Percentiles rank a stretch among this genome's conserved stretches.
phyloP scores from a whole-genome alignment of 2,329 filamentous ascomycete species.

The Trichoderma sp. region DNA sequence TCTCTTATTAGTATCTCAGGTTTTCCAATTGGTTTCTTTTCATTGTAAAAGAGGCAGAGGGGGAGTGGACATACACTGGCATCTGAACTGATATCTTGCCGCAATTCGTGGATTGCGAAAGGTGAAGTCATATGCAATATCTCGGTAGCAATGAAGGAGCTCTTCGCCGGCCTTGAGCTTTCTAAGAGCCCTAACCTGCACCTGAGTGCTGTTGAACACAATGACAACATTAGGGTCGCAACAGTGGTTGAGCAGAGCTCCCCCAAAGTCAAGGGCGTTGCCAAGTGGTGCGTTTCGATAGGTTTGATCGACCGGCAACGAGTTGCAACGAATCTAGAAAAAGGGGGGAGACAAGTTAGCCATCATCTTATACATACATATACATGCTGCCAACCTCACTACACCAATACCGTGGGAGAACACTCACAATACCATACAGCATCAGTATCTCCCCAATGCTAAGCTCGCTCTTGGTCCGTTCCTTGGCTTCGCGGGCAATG shows the following conservation, averaged over 20 bases:
- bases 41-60: not conserved
- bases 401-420: not conserved
- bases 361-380: not conserved
- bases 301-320: not conserved
- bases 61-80: constrained; percentile 1
- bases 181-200: not conserved
- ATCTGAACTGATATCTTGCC: constrained; percentile 8
- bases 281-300: not conserved
- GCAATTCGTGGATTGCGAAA: not conserved
- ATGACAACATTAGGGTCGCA: constrained; percentile 18
- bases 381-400: too few species aligned
- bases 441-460: not conserved
- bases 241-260: constrained; percentile 13
- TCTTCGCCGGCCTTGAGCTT: constrained; percentile 6
- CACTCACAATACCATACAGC: constrained; percentile 17
- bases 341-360: not conserved
- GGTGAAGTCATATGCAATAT: not conserved
- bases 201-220: not conserved
- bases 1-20: not conserved
- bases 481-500: constrained; percentile 4
- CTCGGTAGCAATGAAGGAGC: constrained; percentile 9
- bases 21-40: not conserved
- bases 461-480: constrained; percentile 5
- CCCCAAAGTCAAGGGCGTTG: constrained; percentile 1
- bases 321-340: constrained; percentile 1